Evolutionary conservation across 2,329 filamentous ascomycete species (phyloP), one percentile per base, ranked within the genome.

Genomic region (Hysterium pulicare): DNA sequence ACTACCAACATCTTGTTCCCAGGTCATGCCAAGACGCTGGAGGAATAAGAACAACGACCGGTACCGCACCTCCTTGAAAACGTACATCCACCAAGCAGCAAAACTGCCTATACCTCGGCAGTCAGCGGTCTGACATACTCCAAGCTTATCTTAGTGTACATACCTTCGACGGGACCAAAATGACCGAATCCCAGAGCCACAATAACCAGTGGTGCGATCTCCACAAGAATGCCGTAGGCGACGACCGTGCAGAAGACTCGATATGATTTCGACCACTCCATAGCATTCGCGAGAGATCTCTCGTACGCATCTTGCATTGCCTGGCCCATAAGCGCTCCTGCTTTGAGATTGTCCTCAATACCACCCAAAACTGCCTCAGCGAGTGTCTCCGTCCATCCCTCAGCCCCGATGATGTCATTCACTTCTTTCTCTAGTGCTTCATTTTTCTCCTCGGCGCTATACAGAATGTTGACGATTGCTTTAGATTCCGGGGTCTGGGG

Each of bases 11-110:
- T n/a, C n/a, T n/a, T n/a, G n/a, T n/a, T n/a, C 5, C 58, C 54
- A 61, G 28, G 50, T 54, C 67, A 72, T 72, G 0, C 70, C 69
- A 44, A 73, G 47, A 10, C 66, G 55, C 59, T 73, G 70, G 23
- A 73, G 64, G 38, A 60, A 73, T 2, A 62, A 61, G 44, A 71
- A 71, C n/a, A 73, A 46, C 4, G 69, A 68, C n/a, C n/a, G n/a
- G n/a, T n/a, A n/a, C n/a, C n/a, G n/a, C n/a, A n/a, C n/a, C 0
- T 57, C 58, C 44, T 65, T 65, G 1, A 69, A 65, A 38, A 73
- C 67, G 35, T 61, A 61, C 50, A 71, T 64, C 67, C 70, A 73
- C 47, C 45, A 51, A 1, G 70, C 61, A 11, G 71, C 71, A 40
- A 71, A 72, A 2, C 50, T 50, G 11, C 53, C 55, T 60, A 41